These are phyloP conservation scores for Gracilaria domingensis DNA, from an alignment of 23 red algal genomes.

Conservation along the genomic window DNA sequence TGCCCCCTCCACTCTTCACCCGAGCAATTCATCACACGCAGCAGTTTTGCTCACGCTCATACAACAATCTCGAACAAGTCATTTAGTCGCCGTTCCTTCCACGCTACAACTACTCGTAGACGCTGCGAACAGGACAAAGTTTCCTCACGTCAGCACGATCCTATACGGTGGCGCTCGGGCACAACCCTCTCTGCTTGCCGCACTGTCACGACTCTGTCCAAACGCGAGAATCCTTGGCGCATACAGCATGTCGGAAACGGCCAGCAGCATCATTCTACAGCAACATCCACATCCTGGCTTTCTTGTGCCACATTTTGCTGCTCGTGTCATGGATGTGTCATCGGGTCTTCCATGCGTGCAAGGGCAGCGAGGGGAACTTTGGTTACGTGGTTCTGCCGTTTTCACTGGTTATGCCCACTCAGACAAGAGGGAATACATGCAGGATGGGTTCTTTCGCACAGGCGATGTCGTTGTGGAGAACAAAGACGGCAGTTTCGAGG, in stretches of 20 bases:
- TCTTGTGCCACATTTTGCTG: conserved; percentile 47
- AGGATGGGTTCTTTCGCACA: conserved; percentile 66
- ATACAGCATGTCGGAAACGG: conserved; percentile 84
- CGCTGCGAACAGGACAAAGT: not conserved
- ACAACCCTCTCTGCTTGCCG: not conserved
- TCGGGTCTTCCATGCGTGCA: not conserved
- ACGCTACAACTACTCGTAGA: conserved; percentile 59
- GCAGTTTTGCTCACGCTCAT: conserved; percentile 1
- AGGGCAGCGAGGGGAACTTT: conserved; percentile 59
- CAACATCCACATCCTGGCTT: conserved; percentile 25
- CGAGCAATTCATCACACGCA: conserved; percentile 3
- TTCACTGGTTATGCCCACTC: conserved; percentile 68
- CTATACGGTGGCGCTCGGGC: conserved; percentile 69
- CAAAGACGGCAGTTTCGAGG: conserved; percentile 42
- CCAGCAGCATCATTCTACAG: conserved; percentile 58
- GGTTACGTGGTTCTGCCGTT: conserved; percentile 70
- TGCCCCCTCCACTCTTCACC: conserved; percentile 18
- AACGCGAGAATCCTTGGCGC: conserved; percentile 57
- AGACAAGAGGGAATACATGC: not conserved
- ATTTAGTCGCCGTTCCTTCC: conserved; percentile 74
- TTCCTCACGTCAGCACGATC: conserved; percentile 19
- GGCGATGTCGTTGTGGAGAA: conserved; percentile 74
- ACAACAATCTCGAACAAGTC: conserved; percentile 15
- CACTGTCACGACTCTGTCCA: conserved; percentile 43
- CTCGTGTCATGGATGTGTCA: conserved; percentile 16